phyloP scores from a whole-genome alignment of 768 basidiomycete genomes.

The Suillus alpinus region DNA sequence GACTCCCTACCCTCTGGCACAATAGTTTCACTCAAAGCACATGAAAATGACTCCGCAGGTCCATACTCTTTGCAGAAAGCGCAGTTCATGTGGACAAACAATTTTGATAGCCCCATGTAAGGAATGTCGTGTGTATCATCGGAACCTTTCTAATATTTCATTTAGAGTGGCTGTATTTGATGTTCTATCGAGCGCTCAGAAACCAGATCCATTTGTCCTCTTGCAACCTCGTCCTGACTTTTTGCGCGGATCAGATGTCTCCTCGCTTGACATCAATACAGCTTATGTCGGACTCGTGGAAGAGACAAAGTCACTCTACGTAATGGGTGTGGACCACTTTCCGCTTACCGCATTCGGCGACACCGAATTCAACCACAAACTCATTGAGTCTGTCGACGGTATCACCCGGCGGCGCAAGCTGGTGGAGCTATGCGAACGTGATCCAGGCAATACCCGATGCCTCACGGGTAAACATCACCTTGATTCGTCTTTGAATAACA shows the following conservation, averaged over 20 bases:
- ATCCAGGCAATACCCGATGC: slow-evolving; percentile 51
- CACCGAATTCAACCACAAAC: slow-evolving; percentile 33
- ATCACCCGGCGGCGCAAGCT: slow-evolving; percentile 45
- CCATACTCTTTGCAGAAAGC: slow-evolving; percentile 32
- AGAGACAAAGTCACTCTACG: slow-evolving; percentile 73
- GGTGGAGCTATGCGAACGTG: slow-evolving; percentile 37
- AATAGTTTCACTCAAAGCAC: slow-evolving; percentile 68
- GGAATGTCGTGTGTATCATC: slow-evolving; percentile 21
- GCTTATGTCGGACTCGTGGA: slow-evolving; percentile 83
- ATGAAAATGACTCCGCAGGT: slow-evolving; percentile 21
- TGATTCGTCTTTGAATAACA: slow-evolving; percentile 47
- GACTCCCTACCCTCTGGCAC: slow-evolving; percentile 79
- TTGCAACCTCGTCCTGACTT: slow-evolving; percentile 86
- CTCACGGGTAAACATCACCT: slow-evolving; percentile 59
- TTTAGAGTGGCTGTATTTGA: slow-evolving; percentile 82
- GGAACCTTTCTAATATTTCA: neutral
- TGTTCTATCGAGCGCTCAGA: slow-evolving; percentile 48
- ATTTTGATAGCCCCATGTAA: slow-evolving; percentile 68
- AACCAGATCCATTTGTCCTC: slow-evolving; percentile 70
- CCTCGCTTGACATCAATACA: slow-evolving; percentile 41
- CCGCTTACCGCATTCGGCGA: slow-evolving; percentile 79
- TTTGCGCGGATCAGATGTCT: slow-evolving; percentile 46
- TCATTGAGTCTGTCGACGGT: slow-evolving; percentile 43
- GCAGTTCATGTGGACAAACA: slow-evolving; percentile 54
- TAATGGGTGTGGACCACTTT: slow-evolving; percentile 78